Evolutionary conservation across 129 eudicot genomes (phyloP), one percentile per base, ranked within the genome.

Genomic region (Lonicera japonica): DNA sequence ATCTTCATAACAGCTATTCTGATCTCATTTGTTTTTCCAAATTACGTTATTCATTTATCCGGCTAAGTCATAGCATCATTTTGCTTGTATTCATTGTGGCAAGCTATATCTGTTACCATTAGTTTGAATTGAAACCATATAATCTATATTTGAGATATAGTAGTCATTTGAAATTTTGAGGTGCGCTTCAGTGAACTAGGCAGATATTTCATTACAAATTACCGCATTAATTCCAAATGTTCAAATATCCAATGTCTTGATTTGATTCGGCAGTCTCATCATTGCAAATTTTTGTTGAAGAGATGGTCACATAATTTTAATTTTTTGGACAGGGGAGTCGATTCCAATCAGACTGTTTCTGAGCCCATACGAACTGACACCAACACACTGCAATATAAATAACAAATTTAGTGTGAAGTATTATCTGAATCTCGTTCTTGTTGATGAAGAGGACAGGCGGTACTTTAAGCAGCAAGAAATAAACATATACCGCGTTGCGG

Each of bases 381-480:
- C 98, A 22, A 92, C 98, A 17, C 91, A 92, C 66, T 79, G 72
- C 23, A 92, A 92, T 80, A 92, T 87, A 59, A 92, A 92, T 88
- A 92, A 92, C 83, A 91, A 91, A 80, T 91, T 91, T 71, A 87
- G 98, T 15, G 98, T 91, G 73, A 91, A 91, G 77, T 91, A 91
- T 75, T 91, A 75, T 71, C 70, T 91, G 63, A 91, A 91, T 68
- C 95, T 91, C n/a, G 96, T 92, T 13, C 91, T 92, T 29, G 96
- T 92, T 61, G 99, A 92, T 68, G 99, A 92, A 72, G 98, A 91
- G 77, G 99, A 92, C 56, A 87, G 99, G 17, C 86, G 99, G 73
- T 92, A 92, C 68, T 92, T 92, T 60, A 92, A 92, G 77, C 96
- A 92, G 81, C 99, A 92, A 61, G 99, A 92, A 67, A 78, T 92